These are phyloP conservation scores for Fusarium irregulare DNA, from an alignment of 2,329 filamentous ascomycete genomes.

Conservation along the genomic window DNA sequence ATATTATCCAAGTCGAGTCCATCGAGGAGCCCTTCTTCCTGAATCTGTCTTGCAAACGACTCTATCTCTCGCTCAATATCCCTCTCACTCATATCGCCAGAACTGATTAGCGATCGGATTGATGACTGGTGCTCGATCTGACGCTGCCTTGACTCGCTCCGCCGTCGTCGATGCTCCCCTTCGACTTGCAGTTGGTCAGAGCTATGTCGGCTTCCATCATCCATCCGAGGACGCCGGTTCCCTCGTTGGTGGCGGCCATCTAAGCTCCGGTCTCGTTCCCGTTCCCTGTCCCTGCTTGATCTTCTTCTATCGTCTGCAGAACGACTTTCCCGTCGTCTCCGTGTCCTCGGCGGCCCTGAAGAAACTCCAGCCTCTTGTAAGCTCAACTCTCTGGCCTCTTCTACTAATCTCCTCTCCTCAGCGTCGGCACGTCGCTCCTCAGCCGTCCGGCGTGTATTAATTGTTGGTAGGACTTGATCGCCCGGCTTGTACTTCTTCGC, in stretches of 20 bases:
- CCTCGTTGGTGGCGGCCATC: constrained; percentile 48
- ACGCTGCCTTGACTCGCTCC: constrained; percentile 62
- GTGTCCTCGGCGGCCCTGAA: constrained; percentile 48
- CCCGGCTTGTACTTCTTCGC: constrained; percentile 81
- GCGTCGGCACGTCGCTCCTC: constrained; percentile 68
- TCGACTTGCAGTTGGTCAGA: constrained; percentile 55
- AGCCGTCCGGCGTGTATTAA: constrained; percentile 62
- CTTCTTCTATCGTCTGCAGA: constrained; percentile 50
- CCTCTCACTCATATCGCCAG: constrained; percentile 78
- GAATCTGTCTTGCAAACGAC: constrained; percentile 88
- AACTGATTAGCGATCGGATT: constrained; percentile 83
- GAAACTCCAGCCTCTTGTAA: constrained; percentile 73
- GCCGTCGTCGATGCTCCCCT: constrained; percentile 50
- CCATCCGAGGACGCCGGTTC: constrained; percentile 39
- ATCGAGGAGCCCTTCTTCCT: constrained; percentile 87
- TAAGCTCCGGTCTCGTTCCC: constrained; percentile 43
- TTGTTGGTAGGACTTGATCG: constrained; percentile 79
- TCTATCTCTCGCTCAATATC: constrained; percentile 90
- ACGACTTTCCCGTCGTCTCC: constrained; percentile 50
- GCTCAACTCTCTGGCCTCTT: constrained; percentile 79
- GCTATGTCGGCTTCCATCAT: constrained; percentile 43
- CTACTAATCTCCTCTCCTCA: constrained; percentile 75
- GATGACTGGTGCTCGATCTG: constrained; percentile 91
- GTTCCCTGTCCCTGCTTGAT: constrained; percentile 44
- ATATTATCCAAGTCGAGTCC: constrained; percentile 91